Evolutionary conservation across 139 green algal species (phyloP), one percentile per base, ranked within the genome.

Genomic region (Astrephomene gubernaculifera): DNA sequence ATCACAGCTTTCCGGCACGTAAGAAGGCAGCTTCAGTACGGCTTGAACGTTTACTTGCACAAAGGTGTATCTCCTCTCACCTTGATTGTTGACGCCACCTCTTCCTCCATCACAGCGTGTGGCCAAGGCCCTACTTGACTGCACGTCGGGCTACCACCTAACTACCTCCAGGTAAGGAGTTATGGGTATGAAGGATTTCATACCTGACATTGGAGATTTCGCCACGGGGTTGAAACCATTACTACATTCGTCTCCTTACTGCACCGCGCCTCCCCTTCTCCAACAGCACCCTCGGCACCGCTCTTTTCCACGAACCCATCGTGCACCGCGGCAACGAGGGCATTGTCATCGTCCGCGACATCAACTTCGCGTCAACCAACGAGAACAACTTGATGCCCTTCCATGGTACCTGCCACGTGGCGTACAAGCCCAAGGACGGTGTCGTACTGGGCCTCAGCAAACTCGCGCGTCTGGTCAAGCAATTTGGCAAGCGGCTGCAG

Each of bases 311-410:
- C 57, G 95, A 98, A 82, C 92, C 91, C 0, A 82, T 92, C 2
- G 87, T 98, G 31, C 67, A 79, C n/a, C 31, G 82, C 1, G 90
- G 88, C 27, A 52, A 45, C 29, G 68, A 82, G 52, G 94, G 93
- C 33, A 81, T 98, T 12, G 96, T 99, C 2, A 31, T 98, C 2
- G 96, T 99, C 36, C 89, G 95, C 2, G 96, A 99, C 87, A 97
- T 99, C 44, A 93, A 98, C 27, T 97, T 99, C 79, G 94, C 95
- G 6, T 94, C 93, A n/a, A 94, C 94, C n/a, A 74, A 25, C n/a
- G 84, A 94, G 79, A 71, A 85, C 31, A 94, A 83, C 25, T 90
- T 99, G 39, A 92, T 99, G 61, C 97, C 97, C 5, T 99, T 99
- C 86, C 93, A 97, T 74, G 96, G 98, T 17, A 90, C 91, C 27